Evolutionary conservation across 306 rosid genomes (phyloP).

Genomic region (Pyrus pyrifolia): DNA sequence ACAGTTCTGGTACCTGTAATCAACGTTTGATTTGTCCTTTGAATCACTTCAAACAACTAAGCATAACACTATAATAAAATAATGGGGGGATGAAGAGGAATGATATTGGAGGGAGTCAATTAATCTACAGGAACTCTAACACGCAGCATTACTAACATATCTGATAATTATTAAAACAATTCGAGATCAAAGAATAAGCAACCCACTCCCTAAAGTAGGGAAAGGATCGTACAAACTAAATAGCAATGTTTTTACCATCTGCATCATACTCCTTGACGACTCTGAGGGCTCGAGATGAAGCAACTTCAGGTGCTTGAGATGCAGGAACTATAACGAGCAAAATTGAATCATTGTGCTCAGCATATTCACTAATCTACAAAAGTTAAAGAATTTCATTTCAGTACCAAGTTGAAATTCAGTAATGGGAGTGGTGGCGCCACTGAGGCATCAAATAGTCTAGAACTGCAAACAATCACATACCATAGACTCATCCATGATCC

Average conservation of each 20-base stretch:
- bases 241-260: constrained; percentile 53
- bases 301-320: constrained; percentile 82
- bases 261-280: constrained; percentile 75
- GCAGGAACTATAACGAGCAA: constrained; percentile 84
- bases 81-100: constrained; percentile 7
- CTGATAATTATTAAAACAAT: background rate
- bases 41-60: constrained; percentile 13
- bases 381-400: constrained; percentile 9
- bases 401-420: background rate
- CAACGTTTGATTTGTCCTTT: constrained; percentile 8
- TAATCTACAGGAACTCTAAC: background rate
- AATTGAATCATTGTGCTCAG: constrained; percentile 88
- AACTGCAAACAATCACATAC: constrained; percentile 40
- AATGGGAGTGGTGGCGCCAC: background rate
- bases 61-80: background rate
- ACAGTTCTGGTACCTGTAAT: constrained; percentile 78
- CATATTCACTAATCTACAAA: constrained; percentile 83
- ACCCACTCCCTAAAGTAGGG: background rate
- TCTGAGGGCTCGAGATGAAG: constrained; percentile 83
- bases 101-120: background rate
- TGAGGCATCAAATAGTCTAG: background rate
- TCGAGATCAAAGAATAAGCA: background rate
- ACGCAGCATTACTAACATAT: background rate
- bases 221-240: background rate
- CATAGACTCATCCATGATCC: constrained; percentile 78